A percentile compares a stretch with the other conserved stretches of the same genome.
phyloP scores from a whole-genome alignment of 345 rosid genomes.

The Passiflora organensis region DNA sequence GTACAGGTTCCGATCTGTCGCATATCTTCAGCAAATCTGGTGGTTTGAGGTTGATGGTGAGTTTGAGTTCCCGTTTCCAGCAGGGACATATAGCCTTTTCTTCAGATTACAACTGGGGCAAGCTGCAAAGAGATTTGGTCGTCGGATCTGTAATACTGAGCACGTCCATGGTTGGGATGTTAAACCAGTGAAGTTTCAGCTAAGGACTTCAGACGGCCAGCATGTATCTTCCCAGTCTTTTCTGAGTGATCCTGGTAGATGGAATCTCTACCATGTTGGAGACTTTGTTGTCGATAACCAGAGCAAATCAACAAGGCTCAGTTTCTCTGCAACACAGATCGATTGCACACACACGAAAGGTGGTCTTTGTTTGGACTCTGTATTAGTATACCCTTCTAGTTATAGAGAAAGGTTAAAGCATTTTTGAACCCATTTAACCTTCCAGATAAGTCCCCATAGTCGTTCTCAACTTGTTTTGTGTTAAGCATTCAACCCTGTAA shows the following conservation, averaged over 20 bases:
- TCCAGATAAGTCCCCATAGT: conserved; percentile 1
- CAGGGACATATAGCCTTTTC: conserved; percentile 68
- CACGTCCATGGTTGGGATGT: conserved; percentile 88
- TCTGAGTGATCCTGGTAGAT: conserved; percentile 51
- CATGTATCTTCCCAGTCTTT: conserved; percentile 43
- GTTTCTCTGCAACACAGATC: conserved; percentile 74
- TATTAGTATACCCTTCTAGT: conserved; percentile 52
- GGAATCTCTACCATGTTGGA: conserved; percentile 70
- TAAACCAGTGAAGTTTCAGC: conserved; percentile 75
- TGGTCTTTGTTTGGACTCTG: conserved; percentile 73
- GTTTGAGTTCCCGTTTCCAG: conserved; percentile 69
- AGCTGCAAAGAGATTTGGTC: conserved; percentile 61
- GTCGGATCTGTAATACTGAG: conserved; percentile 58
- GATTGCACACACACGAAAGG: conserved; percentile 97
- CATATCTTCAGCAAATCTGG: conserved; percentile 94
- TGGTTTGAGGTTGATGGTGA: conserved; percentile 92
- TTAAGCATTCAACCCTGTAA: conserved; percentile 21
- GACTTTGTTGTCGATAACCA: conserved; percentile 56
- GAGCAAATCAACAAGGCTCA: conserved; percentile 29
- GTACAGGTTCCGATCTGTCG: conserved; percentile 57
- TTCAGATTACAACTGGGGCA: conserved; percentile 75
- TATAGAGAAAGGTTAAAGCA: conserved; percentile 38
- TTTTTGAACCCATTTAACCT: conserved; percentile 39
- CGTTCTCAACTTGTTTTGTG: no score
- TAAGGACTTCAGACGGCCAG: conserved; percentile 71